These are phyloP conservation scores for Castanopsis chinensis DNA, from an alignment of 306 rosid species.

Conservation along the genomic window DNA sequence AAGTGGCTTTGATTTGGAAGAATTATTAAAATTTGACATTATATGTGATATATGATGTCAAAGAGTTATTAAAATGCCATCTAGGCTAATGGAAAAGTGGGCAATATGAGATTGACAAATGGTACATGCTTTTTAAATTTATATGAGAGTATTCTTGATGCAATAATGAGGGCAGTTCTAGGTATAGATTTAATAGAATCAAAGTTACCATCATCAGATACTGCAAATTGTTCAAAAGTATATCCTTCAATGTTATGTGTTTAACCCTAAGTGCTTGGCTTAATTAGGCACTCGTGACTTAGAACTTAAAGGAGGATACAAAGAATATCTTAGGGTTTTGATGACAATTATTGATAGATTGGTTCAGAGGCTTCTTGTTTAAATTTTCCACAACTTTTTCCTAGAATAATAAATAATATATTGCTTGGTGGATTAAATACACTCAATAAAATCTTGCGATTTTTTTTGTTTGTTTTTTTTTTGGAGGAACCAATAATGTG, in stretches of 20 bases:
- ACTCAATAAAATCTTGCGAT: too few relatives aligned
- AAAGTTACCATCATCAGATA: neutral
- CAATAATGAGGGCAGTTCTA: neutral
- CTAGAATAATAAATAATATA: neutral
- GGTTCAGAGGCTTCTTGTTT: neutral
- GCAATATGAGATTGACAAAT: neutral
- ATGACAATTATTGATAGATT: constrained; percentile 3
- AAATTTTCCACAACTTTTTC: neutral
- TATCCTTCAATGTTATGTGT: neutral
- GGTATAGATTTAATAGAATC: too few relatives aligned
- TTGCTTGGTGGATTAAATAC: too few relatives aligned
- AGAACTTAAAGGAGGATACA: neutral
- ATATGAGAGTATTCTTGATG: neutral
- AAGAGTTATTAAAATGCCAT: too few relatives aligned
- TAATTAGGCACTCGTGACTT: neutral
- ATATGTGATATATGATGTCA: neutral
- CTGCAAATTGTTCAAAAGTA: neutral
- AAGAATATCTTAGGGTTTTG: neutral
- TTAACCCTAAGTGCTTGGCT: neutral
- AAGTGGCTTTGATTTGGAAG: too few relatives aligned
- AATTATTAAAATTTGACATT: neutral
- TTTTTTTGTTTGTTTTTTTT: too few relatives aligned
- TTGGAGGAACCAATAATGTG: too few relatives aligned
- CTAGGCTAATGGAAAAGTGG: neutral
- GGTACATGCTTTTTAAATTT: neutral